A percentile compares a stretch with the other conserved stretches of the same genome.
phyloP scores from a whole-genome alignment of 192 early-diverging fungal genomes.

The Haplosporangium gracile region DNA sequence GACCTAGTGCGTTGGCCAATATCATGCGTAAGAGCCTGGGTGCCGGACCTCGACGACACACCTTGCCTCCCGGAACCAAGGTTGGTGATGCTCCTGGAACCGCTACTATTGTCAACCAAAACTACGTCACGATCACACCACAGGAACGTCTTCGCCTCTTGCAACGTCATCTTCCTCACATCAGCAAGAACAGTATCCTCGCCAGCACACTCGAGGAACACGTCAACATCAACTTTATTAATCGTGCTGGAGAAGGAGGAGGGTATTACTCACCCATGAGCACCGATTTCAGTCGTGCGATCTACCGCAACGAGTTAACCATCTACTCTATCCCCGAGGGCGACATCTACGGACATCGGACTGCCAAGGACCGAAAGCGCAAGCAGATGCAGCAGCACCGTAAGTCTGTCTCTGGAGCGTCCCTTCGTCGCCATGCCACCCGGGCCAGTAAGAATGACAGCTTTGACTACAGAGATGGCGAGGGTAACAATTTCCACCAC shows the following conservation, averaged over 20 bases:
- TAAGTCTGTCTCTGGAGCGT: slow-evolving; percentile 11
- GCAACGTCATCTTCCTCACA: slow-evolving; percentile 22
- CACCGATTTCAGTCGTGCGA: slow-evolving; percentile 16
- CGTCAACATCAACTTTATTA: slow-evolving; percentile 27
- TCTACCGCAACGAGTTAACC: slow-evolving; percentile 24
- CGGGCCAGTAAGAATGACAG: neutral
- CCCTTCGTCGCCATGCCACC: slow-evolving; percentile 4
- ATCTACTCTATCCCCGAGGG: slow-evolving; percentile 24
- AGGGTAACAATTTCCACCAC: neutral
- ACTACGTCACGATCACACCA: slow-evolving; percentile 20
- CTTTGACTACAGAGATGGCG: slow-evolving; percentile 1
- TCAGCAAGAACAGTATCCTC: slow-evolving; percentile 19
- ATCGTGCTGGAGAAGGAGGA: neutral
- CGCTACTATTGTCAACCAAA: slow-evolving; percentile 26
- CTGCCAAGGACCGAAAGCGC: neutral
- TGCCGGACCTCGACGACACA: slow-evolving; percentile 24
- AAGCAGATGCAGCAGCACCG: slow-evolving; percentile 10
- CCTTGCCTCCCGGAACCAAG: slow-evolving; percentile 23
- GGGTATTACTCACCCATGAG: neutral
- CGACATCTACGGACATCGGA: slow-evolving; percentile 2
- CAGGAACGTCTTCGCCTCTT: slow-evolving; percentile 22
- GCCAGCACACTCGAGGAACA: slow-evolving; percentile 25
- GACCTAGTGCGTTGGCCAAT: neutral
- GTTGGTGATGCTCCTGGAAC: slow-evolving; percentile 25
- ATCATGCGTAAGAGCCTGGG: neutral